Base-by-base conservation (phyloP, 192 early-diverging fungal genomes). In the Phlyctochytrium arcticum region DNA sequence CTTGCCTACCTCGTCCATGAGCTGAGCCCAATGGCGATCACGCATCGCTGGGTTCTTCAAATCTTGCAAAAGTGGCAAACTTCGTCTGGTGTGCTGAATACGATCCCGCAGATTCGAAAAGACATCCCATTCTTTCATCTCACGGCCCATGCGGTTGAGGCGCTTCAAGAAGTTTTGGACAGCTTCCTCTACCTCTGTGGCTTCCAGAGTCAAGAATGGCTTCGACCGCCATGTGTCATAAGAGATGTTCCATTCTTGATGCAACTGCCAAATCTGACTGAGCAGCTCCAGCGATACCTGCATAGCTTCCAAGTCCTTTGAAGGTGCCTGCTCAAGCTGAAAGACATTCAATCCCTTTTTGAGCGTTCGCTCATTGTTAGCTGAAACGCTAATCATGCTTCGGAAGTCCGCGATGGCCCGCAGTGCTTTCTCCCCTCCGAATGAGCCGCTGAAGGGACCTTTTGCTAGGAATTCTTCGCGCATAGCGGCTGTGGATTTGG, bases 81-180 rank as follows among this genome's bases (percentile, higher is more conserved):
- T 79, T 42, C 83, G 39, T 27, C 73, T 57, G 32, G 69, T 77
- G 62, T 85, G 83, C 30, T 65, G 74, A 10, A 85, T 71, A n/a
- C 74, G 68, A n/a, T 85, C 83, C 29, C 69, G 57, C n/a, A 85
- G 64, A 27, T 36, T 60, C 5, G n/a, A 26, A 53, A 67, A 85
- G 10, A 83, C 78, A 51, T 85, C 83, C 83, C 83, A 85, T 21
- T 85, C 82, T 67, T 80, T 82, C 42, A 80, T 71, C 27, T 85
- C 83, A 54, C 72, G 79, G 8, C 63, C 67, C 67, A 80, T 74
- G 36, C 82, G 86, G 27, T 64, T 61, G 21, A 85, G 56, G 9
- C 67, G 44, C 54, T 86, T 85, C 34, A 77, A 15, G 55, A 75
- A 80, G 23, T 72, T 69, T 54, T 85, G 84, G 0, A 85, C 75